Evolutionary conservation across 2,329 filamentous ascomycete genomes (phyloP).

Genomic region (Zymoseptoria brevis): DNA sequence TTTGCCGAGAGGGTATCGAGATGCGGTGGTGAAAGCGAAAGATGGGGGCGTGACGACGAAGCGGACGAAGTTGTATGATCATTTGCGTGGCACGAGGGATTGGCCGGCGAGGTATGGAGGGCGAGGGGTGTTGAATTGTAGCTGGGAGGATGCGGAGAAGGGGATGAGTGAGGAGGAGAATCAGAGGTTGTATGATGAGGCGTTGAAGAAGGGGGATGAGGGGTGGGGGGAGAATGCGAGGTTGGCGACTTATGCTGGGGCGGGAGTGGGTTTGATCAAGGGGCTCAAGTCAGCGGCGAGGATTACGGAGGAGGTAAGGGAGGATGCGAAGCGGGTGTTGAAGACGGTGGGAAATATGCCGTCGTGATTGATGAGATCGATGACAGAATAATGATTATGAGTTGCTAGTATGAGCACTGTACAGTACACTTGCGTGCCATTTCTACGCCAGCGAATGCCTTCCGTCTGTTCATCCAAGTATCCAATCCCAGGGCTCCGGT

Average conservation of each 20-base stretch:
- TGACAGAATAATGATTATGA: not conserved
- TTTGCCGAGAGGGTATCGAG: conserved; percentile 40
- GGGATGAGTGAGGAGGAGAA: conserved; percentile 40
- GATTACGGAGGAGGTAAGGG: conserved; percentile 44
- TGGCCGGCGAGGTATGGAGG: conserved; percentile 54
- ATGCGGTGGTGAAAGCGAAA: conserved; percentile 38
- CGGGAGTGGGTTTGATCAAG: conserved; percentile 51
- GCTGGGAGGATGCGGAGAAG: conserved; percentile 35
- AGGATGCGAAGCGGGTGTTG: conserved; percentile 31
- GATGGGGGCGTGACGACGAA: conserved; percentile 48
- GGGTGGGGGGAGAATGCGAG: conserved; percentile 48
- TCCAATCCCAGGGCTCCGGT: not conserved
- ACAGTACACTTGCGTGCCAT: not conserved
- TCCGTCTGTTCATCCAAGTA: not conserved
- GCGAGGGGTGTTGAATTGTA: conserved; percentile 51
- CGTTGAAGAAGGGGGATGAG: conserved; percentile 43
- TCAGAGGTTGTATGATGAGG: conserved; percentile 39
- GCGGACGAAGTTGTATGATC: conserved; percentile 46
- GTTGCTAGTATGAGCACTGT: not conserved
- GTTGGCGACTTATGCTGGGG: conserved; percentile 56
- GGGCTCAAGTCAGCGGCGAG: conserved; percentile 43
- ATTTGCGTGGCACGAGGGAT: conserved; percentile 46
- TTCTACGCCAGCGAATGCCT: not conserved
- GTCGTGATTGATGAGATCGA: not conserved
- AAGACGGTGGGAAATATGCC: conserved; percentile 2